These are phyloP conservation scores for Claviceps arundinis DNA, from an alignment of 2,329 filamentous ascomycete genomes.

Conservation along the genomic window DNA sequence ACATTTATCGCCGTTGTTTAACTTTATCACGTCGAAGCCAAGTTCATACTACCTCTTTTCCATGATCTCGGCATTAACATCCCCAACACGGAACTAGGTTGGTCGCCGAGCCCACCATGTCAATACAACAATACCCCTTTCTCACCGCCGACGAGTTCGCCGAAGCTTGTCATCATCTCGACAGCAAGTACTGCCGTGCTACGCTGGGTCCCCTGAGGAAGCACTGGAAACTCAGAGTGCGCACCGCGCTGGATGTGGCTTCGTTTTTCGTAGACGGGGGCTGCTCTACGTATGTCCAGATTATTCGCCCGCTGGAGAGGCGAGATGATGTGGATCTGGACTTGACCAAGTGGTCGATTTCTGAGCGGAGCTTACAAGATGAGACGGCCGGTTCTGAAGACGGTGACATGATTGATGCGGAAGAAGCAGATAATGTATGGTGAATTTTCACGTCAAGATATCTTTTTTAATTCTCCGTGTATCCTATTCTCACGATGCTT, in stretches of 20 bases:
- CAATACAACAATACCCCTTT: constrained; percentile 45
- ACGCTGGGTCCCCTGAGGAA: constrained; percentile 40
- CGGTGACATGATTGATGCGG: constrained; percentile 34
- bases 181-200: constrained; percentile 44
- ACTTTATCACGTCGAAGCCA: no score
- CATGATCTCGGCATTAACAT: no score
- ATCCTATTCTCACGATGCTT: constrained; percentile 10
- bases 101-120: constrained; percentile 15
- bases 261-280: constrained; percentile 26
- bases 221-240: constrained; percentile 41
- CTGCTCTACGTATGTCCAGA: constrained; percentile 41
- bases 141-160: constrained; percentile 50
- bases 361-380: constrained; percentile 9
- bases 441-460: constrained; percentile 4
- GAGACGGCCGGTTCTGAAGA: constrained; percentile 21
- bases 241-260: constrained; percentile 34
- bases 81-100: no score
- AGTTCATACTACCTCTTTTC: no score
- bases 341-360: constrained; percentile 33
- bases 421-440: constrained; percentile 37
- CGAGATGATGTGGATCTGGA: constrained; percentile 30
- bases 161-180: constrained; percentile 49
- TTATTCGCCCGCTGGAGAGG: constrained; percentile 37
- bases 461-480: not conserved
- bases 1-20: no score